Base-by-base conservation (phyloP, 345 rosid genomes). In the Hibiscus syriacus region DNA sequence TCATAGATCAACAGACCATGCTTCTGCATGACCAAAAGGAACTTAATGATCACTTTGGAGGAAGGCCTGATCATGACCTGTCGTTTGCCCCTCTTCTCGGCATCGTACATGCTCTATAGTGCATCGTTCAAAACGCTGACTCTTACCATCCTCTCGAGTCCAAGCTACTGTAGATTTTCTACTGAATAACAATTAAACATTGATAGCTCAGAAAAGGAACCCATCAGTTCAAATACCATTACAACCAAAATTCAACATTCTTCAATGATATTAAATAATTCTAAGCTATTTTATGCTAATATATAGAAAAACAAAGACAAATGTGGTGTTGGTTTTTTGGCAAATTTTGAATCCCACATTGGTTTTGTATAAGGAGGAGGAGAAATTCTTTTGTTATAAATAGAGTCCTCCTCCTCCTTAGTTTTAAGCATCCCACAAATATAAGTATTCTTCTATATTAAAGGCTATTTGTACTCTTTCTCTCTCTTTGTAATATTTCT, bases 31-130 rank as follows among this genome's bases (percentile, higher is more conserved):
- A 89, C 96, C 55, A 84, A 55, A 36, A 89, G 92, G 72, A 89
- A 85, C 85, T 89, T 89, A 83, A 89, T 78, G 73, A 89, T 82
- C 26, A 89, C 92, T 73, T 89, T 89, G 0, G 96, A 89, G 63
- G 92, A 89, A 59, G 96, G 96, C 87, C 92, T 78, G 70, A 89
- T 87, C 92, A 89, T 83, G 59, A 87, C 96, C 77, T 89, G 96
- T 3, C 87, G 80, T 64, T 89, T 89, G 3, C 96, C 96, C 68
- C 85, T 82, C 81, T 89, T 89, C 84, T 89, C 96, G 0, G 96
- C 92, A 76, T 89, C 85, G 68, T 74, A 87, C 89, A 89, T 89
- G 79, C 90, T 79, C 88, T 89, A 85, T 27, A 89, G 86, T 43
- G 96, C 92, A 82, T 89, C 96, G 68, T 89, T 89, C 76, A 89